Evolutionary conservation across 2,329 filamentous ascomycete species (phyloP).

Genomic region (Aspergillus sp.): DNA sequence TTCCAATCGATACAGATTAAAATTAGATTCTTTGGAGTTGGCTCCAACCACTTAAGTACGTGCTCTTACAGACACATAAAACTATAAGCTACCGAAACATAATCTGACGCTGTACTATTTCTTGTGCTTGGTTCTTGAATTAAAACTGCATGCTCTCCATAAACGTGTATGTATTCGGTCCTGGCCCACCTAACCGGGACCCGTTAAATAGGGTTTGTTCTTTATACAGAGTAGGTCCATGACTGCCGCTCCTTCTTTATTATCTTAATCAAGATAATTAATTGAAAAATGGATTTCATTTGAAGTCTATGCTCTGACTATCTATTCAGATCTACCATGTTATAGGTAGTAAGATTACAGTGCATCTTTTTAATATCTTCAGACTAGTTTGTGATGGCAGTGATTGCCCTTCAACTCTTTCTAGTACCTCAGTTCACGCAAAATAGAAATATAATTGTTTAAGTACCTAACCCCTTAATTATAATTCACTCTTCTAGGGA

Average conservation of each 20-base stretch:
- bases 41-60: too few relatives aligned
- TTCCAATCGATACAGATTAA: not conserved
- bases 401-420: not conserved
- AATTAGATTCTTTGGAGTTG: too few relatives aligned
- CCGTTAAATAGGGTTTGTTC: not conserved
- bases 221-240: too few relatives aligned
- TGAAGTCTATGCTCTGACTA: too few relatives aligned
- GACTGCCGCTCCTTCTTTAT: too few relatives aligned
- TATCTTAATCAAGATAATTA: too few relatives aligned
- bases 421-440: not conserved
- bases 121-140: not conserved
- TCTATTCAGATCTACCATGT: too few relatives aligned
- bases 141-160: not conserved
- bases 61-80: too few relatives aligned
- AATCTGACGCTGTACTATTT: not conserved
- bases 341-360: too few relatives aligned
- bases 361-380: not conserved
- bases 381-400: not conserved
- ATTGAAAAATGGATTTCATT: too few relatives aligned
- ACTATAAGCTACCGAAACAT: too few relatives aligned
- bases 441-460: not conserved
- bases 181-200: not conserved
- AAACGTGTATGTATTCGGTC: not conserved
- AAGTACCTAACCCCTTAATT: not conserved
- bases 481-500: not conserved